Conservation (phyloP, 768 basidiomycete species). For the Suillus subluteus region DNA sequence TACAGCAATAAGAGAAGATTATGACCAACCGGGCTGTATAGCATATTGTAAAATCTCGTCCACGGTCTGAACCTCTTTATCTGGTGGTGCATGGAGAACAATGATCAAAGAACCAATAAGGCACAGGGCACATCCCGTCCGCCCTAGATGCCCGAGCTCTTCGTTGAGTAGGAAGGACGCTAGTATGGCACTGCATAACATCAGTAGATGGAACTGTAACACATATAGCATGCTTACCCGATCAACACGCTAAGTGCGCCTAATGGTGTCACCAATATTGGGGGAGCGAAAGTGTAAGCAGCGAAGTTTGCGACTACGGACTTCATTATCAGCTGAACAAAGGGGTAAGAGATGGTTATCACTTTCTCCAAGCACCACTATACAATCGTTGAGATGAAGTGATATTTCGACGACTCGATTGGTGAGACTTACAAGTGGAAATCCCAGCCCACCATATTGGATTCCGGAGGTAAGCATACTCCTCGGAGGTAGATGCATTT, state of each 20-base stretch:
- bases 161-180: constrained; percentile 93
- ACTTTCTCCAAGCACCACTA: constrained; percentile 96
- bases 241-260: constrained; percentile 96
- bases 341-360: constrained; percentile 14
- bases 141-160: constrained; percentile 91
- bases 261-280: constrained; percentile 97
- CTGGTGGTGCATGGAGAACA: constrained; percentile 94
- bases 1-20: not conserved
- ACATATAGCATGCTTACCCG: constrained; percentile 59
- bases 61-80: constrained; percentile 90
- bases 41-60: constrained; percentile 93
- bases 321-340: constrained; percentile 1
- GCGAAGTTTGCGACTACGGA: constrained; percentile 83
- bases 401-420: constrained; percentile 13
- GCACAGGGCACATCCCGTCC: constrained; percentile 83
- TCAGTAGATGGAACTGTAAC: constrained; percentile 12
- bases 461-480: constrained; percentile 84
- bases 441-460: constrained; percentile 99
- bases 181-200: constrained; percentile 73
- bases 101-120: constrained; percentile 91
- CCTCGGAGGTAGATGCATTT: constrained; percentile 69
- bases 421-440: constrained; percentile 70
- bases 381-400: constrained; percentile 9
- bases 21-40: constrained; percentile 79
- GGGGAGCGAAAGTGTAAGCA: constrained; percentile 96